These are phyloP conservation scores for Trypanosoma congolense DNA, from an alignment of 208 protist genomes.

Conservation along the genomic window DNA sequence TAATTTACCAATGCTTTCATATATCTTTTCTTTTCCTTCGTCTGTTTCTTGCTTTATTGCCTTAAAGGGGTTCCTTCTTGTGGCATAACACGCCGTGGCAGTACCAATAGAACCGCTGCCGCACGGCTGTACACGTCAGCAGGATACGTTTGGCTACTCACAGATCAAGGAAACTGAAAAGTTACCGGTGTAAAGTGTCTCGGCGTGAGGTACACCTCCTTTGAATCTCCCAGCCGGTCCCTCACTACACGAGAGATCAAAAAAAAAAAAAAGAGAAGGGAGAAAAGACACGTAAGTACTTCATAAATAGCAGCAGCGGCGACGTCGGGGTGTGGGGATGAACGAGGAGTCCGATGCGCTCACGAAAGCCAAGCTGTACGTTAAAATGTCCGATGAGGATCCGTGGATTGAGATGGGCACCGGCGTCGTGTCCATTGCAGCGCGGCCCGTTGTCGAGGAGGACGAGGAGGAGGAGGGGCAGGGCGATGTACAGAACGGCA, in stretches of 20 bases:
- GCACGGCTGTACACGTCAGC: too few species aligned
- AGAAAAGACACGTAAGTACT: neutral
- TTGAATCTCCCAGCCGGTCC: neutral
- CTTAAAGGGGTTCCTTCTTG: neutral
- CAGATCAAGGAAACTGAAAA: neutral
- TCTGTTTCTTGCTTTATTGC: neutral
- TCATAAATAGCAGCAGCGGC: neutral
- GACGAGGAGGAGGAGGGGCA: slow-evolving; percentile 13
- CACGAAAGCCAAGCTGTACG: slow-evolving; percentile 75
- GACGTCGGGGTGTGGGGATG: neutral
- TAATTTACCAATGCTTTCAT: too few species aligned
- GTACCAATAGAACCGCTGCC: neutral
- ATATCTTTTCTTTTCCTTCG: neutral
- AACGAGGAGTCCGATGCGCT: slow-evolving; percentile 26
- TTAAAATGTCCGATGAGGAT: slow-evolving; percentile 28
- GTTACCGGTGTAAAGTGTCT: neutral
- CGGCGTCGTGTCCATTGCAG: slow-evolving; percentile 40
- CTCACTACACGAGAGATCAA: neutral
- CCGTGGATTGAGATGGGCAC: slow-evolving; percentile 65
- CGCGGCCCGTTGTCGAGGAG: slow-evolving; percentile 9
- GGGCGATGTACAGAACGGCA: neutral
- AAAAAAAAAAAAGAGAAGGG: neutral
- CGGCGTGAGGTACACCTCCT: neutral
- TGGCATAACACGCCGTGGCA: neutral
- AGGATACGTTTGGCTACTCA: neutral